Base-by-base conservation (phyloP, 768 basidiomycete genomes). In the Suillus bovinus region DNA sequence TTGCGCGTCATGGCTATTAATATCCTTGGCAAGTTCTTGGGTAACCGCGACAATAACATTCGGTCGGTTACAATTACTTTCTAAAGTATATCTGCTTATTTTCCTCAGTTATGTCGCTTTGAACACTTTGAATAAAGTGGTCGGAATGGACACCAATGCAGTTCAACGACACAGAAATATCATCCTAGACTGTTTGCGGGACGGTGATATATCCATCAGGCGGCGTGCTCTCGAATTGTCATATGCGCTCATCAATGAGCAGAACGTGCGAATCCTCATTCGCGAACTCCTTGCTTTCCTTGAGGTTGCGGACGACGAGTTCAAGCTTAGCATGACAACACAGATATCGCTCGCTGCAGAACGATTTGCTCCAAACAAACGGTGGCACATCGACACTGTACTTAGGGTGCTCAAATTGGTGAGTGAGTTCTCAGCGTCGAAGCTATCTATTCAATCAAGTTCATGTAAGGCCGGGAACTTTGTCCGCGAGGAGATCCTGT, bases 1-100 rank as follows among this genome's bases (percentile, higher is more conserved):
- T 79, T 99, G 24, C 89, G 97, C 2, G 96, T 99, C 50, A 98
- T 99, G 97, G 97, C 97, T 0, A 99, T 99, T 76, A 99, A 99
- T 73, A 99, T 99, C 61, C 84, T 99, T 38, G 97, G 97, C 60
- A 99, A 98, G 77, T 99, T 99, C 79, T 79, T 99, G 72, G 90
- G 93, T 72, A 99, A 99, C 77, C 84, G 93, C 38, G 97, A 99
- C 72, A 99, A 99, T 77, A 99, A 99, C 72, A 99, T 99, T 68
- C 88, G 96, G 96, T 96, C 72, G 54, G 82, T 74, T 53, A 36
- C 22, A 33, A 22, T 44, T 46, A 24, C 39, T 24, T 36, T n/a
- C 24, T 59, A 36, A 50, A 60, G 59, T 49, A 49, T n/a, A 34
- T 27, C 60, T n/a, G 58, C 50, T 64, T 53, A 67, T 22, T 36